Base-by-base conservation (phyloP, 1,284 basidiomycete genomes). In the Moesziomyces sp. region DNA sequence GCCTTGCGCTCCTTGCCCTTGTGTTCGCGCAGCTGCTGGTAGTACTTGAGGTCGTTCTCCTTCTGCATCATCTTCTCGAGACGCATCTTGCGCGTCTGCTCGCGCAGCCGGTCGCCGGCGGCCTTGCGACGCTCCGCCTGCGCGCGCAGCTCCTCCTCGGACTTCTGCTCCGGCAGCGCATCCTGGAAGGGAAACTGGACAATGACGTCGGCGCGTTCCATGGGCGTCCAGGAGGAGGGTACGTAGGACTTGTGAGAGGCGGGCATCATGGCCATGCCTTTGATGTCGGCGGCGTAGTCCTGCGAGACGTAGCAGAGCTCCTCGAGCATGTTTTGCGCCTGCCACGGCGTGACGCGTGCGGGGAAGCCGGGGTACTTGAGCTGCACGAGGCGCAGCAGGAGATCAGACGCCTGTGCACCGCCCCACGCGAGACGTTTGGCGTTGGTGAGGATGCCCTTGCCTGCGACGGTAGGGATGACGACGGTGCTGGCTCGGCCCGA, bases 291-390 rank as follows among this genome's bases (percentile, higher is more conserved):
- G 0, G 88, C 86, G 83, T 97, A 98, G 84, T 97, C 91, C 0
- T 88, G 85, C 0, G 94, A 88, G 78, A 96, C 92, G 84, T 92
- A 91, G 84, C 93, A 95, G 74, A 93, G 91, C 60, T 90, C 92
- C 73, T 92, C 92, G 40, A 93, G 86, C 89, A 98, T 93, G 89
- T 92, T 93, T 91, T 86, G 86, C 5, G 88, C 86, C 79, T 90
- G 89, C 40, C 84, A 82, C 5, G 82, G 74, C 0, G 88, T 87
- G 46, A 90, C 86, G 40, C 87, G 86, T 14, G 86, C 84, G 0
- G 89, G 89, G 76, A 99, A 99, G 46, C 88, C 91, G 16, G 97
- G 92, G 82, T 99, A 98, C 84, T 99, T 99, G 58, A 99, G 88
- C 83, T 98, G 95, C 40, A 94, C 89, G 8, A 96, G 89, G 80